Base-by-base conservation (phyloP, 805 yeast species). In the Pichia rugopelliculosa region DNA sequence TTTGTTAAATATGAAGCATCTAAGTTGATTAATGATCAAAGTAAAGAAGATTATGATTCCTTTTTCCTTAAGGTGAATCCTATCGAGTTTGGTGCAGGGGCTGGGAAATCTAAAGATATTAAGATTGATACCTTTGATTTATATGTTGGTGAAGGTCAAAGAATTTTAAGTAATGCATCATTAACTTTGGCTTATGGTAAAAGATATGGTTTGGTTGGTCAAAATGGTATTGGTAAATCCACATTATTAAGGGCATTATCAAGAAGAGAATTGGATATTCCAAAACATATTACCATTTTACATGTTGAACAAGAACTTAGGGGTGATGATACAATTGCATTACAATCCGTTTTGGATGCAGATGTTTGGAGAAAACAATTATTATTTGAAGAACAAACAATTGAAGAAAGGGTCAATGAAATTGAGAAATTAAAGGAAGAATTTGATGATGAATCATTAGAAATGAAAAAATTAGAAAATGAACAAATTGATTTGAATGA, bases 221-320 rank as follows among this genome's bases (percentile, higher is more conserved):
- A 90, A 64, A 93, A 93, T 72, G 99, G 99, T 91, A 90, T 93
- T 57, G 99, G 99, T 82, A 93, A 93, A 67, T 90, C 98, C 39
- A 93, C 99, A 0, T 70, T 93, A 46, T 72, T 93, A 62, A 77
- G 87, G 56, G 99, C 99, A 0, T 71, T 93, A 46, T 84, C 97
- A 1, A 79, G 95, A 65, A 84, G 99, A 77, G 99, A 93, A 62
- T 73, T 93, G 57, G 81, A 88, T 49, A 84, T 93, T 57, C 98
- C 99, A 13, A 89, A 87, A 58, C 98, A 93, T 65, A 91, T 93
- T 53, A 87, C 98, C 2, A 87, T 93, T 66, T 74, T 93, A 57
- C 96, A 93, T 60, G 99, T 93, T 48, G 99, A 93, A 66, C 99
- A 93, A 76, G 99, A 93, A 72, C 79, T 93, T 43, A 76, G 80